phyloP scores from a whole-genome alignment of 2,329 filamentous ascomycete species.

The Beauveria australis region DNA sequence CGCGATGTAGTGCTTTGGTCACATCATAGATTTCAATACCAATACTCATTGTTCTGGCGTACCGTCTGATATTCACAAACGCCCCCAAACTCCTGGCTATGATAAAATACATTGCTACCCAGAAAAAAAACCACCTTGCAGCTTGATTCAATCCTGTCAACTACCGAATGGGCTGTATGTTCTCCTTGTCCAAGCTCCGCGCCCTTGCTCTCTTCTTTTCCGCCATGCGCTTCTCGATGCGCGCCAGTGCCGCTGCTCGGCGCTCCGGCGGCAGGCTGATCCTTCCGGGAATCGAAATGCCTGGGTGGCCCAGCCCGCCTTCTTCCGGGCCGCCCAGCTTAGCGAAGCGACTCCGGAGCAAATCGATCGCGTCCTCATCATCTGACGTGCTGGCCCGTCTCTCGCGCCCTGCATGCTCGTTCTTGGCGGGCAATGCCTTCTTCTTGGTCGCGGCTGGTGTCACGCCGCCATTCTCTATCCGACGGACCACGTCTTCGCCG shows the following conservation, averaged over 20 bases:
- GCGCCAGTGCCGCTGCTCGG: slow-evolving; percentile 44
- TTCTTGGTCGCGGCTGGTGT: slow-evolving; percentile 14
- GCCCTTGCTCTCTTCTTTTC: slow-evolving; percentile 35
- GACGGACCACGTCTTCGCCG: slow-evolving; percentile 24
- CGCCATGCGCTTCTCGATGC: slow-evolving; percentile 45
- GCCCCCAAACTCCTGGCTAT: slow-evolving; percentile 7
- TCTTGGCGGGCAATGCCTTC: not conserved
- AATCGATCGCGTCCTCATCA: slow-evolving; percentile 31
- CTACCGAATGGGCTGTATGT: slow-evolving; percentile 30
- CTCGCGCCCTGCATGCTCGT: not conserved
- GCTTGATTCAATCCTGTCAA: not conserved
- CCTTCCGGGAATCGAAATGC: slow-evolving; percentile 32
- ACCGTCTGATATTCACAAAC: not conserved
- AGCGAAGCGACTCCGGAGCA: slow-evolving; percentile 37
- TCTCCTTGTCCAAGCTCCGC: slow-evolving; percentile 41
- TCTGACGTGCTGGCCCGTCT: not conserved
- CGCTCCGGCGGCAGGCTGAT: slow-evolving; percentile 41
- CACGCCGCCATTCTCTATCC: slow-evolving; percentile 21
- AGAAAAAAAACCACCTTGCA: not conserved
- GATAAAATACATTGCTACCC: not conserved
- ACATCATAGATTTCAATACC: not conserved
- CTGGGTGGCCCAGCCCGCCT: slow-evolving; percentile 24
- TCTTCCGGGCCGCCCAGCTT: slow-evolving; percentile 33
- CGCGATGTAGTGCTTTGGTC: not conserved
- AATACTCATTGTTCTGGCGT: not conserved